Evolutionary conservation across 176 grass and related monocot genomes (phyloP).

Genomic region (Oryza glaberrima): DNA sequence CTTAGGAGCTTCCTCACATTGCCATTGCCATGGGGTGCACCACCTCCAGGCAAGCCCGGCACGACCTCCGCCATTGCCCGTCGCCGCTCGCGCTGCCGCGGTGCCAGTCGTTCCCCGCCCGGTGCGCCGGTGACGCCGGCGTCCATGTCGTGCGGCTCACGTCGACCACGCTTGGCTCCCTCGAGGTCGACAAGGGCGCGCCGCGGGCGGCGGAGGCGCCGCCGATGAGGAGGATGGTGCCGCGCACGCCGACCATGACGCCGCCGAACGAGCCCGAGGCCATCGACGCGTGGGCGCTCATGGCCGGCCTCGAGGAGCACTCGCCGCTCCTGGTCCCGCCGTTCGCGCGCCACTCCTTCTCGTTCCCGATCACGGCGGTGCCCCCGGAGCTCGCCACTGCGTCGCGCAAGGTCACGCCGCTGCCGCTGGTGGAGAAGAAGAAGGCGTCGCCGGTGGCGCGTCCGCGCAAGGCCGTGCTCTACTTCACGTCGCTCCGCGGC

Average conservation of each 20-base stretch:
- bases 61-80: slow-evolving; percentile 60
- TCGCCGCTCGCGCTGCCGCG: slow-evolving; percentile 59
- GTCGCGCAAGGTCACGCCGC: slow-evolving; percentile 45
- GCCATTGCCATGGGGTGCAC: slow-evolving; percentile 76
- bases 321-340: slow-evolving; percentile 48
- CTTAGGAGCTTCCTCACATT: slow-evolving; percentile 23
- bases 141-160: slow-evolving; percentile 67
- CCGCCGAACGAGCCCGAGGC: slow-evolving; percentile 91
- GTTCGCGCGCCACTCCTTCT: slow-evolving; percentile 84
- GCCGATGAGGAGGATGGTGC: slow-evolving; percentile 27
- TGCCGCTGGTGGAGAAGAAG: slow-evolving; percentile 33
- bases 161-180: slow-evolving; percentile 67
- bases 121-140: slow-evolving; percentile 17
- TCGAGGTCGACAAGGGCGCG: slow-evolving; percentile 54
- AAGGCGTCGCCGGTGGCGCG: background rate
- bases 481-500: slow-evolving; percentile 92
- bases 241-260: slow-evolving; percentile 82
- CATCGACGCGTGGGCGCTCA: slow-evolving; percentile 81
- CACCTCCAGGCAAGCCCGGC: slow-evolving; percentile 76
- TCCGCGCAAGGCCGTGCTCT: slow-evolving; percentile 63
- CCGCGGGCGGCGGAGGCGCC: slow-evolving; percentile 25
- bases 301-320: slow-evolving; percentile 78
- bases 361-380: slow-evolving; percentile 51
- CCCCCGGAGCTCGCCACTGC: slow-evolving; percentile 37
- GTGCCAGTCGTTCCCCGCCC: slow-evolving; percentile 53